phyloP scores from a whole-genome alignment of 441 rosid species.

The Arabidopsis hybrid region DNA sequence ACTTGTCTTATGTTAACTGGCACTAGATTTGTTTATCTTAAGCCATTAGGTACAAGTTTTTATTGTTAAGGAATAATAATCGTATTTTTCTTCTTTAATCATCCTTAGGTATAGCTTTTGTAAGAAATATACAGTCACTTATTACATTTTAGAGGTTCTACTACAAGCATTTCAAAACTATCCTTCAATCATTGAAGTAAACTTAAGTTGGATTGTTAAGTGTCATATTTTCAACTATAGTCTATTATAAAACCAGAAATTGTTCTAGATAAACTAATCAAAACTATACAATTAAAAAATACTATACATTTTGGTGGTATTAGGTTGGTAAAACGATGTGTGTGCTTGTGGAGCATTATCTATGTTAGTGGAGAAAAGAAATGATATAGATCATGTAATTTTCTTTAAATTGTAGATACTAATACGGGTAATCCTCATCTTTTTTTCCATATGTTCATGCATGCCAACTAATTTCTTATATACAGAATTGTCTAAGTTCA shows the following conservation, averaged over 20 bases:
- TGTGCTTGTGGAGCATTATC: conserved; percentile 35
- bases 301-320: conserved; percentile 16
- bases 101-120: too few relatives aligned
- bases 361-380: conserved; percentile 40
- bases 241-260: conserved; percentile 9
- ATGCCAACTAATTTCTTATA: conserved; percentile 28
- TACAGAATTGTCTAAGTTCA: conserved; percentile 9
- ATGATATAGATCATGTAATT: not conserved
- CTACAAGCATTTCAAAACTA: not conserved
- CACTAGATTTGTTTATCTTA: not conserved
- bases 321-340: conserved; percentile 37
- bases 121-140: conserved; percentile 3
- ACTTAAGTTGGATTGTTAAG: conserved; percentile 5
- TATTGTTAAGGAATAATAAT: not conserved
- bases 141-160: conserved; percentile 1
- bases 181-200: conserved; percentile 9
- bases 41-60: conserved; percentile 32
- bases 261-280: not conserved
- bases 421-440: conserved; percentile 21
- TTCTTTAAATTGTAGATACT: not conserved
- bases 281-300: not conserved
- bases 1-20: conserved; percentile 28
- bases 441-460: conserved; percentile 3
- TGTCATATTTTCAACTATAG: not conserved
- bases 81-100: not conserved